Evolutionary conservation across 1,139 yeast genomes (phyloP), one percentile per base, ranked within the genome.

Genomic region (Lodderomyces pseudojiufengensis): DNA sequence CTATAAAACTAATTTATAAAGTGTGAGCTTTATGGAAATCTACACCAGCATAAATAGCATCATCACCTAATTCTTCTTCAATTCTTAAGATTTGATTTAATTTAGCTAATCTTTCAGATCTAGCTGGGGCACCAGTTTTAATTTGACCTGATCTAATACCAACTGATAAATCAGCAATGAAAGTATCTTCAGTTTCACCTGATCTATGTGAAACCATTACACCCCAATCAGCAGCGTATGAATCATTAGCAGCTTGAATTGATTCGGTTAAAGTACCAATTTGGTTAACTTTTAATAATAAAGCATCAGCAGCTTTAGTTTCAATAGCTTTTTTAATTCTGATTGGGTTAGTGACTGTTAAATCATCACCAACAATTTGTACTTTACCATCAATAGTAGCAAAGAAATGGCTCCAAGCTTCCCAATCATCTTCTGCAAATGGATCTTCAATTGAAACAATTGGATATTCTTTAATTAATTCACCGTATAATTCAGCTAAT

Each of bases 71-170:
- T 74, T 84, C 87, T 76, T 90, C 95, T 79, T 90, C 97, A 59
- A 90, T 90, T 77, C 97, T 86, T 69, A 90, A 80, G 70, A 90
- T 83, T 78, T 88, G 95, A 82, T 84, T 84, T 70, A 83, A 83
- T 78, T 90, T 90, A 65, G 97, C 97, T 70, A 90, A 82, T 81
- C 97, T 88, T 78, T 90, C 97, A 52, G 96, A 86, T 79, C 97
- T 87, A 55, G 96, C 95, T 65, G 97, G 96, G 63, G 97, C 97
- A 82, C 97, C 97, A 55, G 96, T 84, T 88, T 90, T 90, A 71
- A 90, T 83, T 79, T 90, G 96, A 67, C 96, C 97, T 54, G 95
- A 62, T 80, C 97, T 85, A 67, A 90, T 78, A 76, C 97, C 97
- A 57, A 90, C 96, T 55, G 88, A 76, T 65, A 90, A 79, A 72